Percentiles rank a stretch among this genome's conserved stretches.
Conservation (phyloP, 176 grass and related monocot species). For the Aegilops tauschii region DNA sequence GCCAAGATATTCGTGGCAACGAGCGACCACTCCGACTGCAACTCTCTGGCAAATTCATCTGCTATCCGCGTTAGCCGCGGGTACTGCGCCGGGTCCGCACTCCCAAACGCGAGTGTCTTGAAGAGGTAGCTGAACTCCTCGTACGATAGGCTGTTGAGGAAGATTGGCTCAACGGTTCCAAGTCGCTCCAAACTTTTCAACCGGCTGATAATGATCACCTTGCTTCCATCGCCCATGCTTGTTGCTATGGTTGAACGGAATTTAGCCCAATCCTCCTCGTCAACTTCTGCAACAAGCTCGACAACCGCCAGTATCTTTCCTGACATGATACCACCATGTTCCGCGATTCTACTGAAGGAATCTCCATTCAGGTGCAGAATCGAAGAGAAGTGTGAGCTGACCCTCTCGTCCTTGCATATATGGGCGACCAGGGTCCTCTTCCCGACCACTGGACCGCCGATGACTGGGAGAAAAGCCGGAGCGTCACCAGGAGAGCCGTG, state of each 20-base stretch:
- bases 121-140: constrained; percentile 1
- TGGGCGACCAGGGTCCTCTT: background rate
- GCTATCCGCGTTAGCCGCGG: background rate
- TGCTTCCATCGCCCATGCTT: background rate
- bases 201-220: background rate
- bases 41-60: background rate
- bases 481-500: background rate
- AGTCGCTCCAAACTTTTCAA: background rate
- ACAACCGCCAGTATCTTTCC: background rate
- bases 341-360: background rate
- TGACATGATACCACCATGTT: background rate
- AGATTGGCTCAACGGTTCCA: background rate
- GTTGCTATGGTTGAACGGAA: background rate
- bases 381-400: background rate
- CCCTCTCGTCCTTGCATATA: background rate
- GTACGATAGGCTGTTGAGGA: background rate
- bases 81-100: background rate
- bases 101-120: background rate
- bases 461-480: background rate
- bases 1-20: background rate
- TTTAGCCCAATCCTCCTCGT: background rate
- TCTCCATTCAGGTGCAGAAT: background rate
- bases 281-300: background rate
- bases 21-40: background rate
- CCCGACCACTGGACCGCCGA: background rate